Evolutionary conservation across 169 alveolate species (phyloP), one percentile per base, ranked within the genome.

Genomic region (Cryptosporidium sp.): DNA sequence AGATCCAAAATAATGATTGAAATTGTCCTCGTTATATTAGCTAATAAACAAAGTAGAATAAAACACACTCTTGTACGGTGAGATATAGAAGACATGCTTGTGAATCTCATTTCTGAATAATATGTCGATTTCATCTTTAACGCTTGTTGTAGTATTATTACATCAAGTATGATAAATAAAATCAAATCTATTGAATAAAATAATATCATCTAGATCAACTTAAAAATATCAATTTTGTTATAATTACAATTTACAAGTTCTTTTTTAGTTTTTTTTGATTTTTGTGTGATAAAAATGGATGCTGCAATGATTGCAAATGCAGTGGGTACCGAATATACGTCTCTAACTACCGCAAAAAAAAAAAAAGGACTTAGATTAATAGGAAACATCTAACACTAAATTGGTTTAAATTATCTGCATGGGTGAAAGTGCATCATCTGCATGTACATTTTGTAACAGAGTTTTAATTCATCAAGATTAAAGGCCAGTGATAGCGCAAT

Each of bases 111-210:
- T 8, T 80, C 89, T 1, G 48, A 26, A 39, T 61, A 61, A 23
- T 80, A 80, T 9, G 55, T 80, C 29, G 89, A 80, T 59, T 65
- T 80, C 89, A 80, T 80, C 48, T 80, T 80, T 65, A 80, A 48
- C 43, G 80, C 89, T 65, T 80, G 89, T n/a, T 80, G 89, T 14
- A 80, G 45, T 62, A 80, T 80, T 37, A 80, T 23, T 43, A 41
- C 69, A 80, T 80, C 89, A n/a, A 80, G 55, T 14, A 65, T 61
- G 39, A 80, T 29, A 33, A 80, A 80, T 65, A 80, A 62, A 43
- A 80, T 39, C 3, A 80, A 16, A 80, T 59, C 74, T 45, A 80
- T n/a, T 62, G 89, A 43, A 80, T 80, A 80, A 37, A 80, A 21
- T 31, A 35, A 29, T 41, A 80, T 80, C 68, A 52, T 29, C 21